Conservation (phyloP, 192 early-diverging fungal species). For the Backusella sp. region DNA sequence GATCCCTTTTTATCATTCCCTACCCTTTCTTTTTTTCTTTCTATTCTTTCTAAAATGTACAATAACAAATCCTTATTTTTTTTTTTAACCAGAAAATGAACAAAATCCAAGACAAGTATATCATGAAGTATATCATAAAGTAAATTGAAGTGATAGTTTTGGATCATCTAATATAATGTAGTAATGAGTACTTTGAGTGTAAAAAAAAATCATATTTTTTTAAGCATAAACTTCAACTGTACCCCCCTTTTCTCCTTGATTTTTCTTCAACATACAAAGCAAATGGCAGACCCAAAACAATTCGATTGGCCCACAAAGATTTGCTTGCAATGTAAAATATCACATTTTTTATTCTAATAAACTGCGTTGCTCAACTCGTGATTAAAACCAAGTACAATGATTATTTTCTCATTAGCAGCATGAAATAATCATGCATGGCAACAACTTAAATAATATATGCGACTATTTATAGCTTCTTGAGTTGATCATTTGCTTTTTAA, state of each 20-base stretch:
- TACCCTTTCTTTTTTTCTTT: not conserved
- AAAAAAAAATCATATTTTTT: not conserved
- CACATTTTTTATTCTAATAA: not conserved
- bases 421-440: too few relatives aligned
- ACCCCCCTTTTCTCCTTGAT: not conserved
- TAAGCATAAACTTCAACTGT: not conserved
- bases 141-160: not conserved
- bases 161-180: not conserved
- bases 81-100: not conserved
- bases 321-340: not conserved
- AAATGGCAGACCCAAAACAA: not conserved
- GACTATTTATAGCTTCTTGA: too few relatives aligned
- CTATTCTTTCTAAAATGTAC: not conserved
- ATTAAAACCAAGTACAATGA: too few relatives aligned
- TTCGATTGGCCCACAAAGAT: not conserved
- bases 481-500: too few relatives aligned
- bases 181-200: not conserved
- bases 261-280: not conserved
- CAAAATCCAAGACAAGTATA: not conserved
- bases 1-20: not conserved
- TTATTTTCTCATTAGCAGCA: too few relatives aligned
- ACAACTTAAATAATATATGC: too few relatives aligned
- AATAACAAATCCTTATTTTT: constrained; percentile 1
- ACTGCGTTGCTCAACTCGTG: too few relatives aligned
- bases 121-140: not conserved